Evolutionary conservation across 2,329 filamentous ascomycete species (phyloP).

Genomic region (Didymella keratinophila): DNA sequence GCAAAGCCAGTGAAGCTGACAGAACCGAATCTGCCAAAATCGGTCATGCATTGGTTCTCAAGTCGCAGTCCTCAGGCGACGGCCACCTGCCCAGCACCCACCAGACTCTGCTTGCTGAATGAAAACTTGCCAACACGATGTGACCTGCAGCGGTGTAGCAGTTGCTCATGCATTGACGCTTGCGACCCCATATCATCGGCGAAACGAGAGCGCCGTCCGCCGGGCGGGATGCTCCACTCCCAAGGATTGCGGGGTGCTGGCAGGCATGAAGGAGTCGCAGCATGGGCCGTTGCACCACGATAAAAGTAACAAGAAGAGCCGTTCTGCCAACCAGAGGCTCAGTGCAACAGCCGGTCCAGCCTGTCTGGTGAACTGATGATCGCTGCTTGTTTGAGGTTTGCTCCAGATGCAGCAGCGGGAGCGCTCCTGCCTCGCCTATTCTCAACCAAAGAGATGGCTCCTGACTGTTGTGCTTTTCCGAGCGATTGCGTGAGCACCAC

Average conservation of each 20-base stretch:
- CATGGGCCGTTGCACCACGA: constrained; percentile 27
- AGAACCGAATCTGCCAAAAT: constrained; percentile 12
- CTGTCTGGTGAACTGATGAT: constrained; percentile 23
- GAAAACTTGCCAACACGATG: constrained; percentile 7
- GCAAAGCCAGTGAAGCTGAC: constrained; percentile 20
- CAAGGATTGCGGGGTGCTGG: constrained; percentile 25
- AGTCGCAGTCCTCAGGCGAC: constrained; percentile 21
- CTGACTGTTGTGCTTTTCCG: constrained; percentile 8
- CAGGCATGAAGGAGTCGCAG: constrained; percentile 13
- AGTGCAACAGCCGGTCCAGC: constrained; percentile 12
- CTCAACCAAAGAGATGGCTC: constrained; percentile 8
- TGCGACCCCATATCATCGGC: constrained; percentile 32
- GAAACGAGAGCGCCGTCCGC: constrained; percentile 37
- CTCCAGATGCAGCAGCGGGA: constrained; percentile 22
- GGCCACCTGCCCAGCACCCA: background rate
- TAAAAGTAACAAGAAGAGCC: constrained; percentile 8
- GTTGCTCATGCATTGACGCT: constrained; percentile 19
- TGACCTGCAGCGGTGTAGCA: constrained; percentile 20
- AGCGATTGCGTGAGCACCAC: background rate
- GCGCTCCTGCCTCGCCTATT: constrained; percentile 9
- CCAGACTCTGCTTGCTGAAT: constrained; percentile 2
- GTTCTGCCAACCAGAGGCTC: constrained; percentile 8
- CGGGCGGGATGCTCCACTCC: constrained; percentile 22
- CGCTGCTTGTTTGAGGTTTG: constrained; percentile 26
- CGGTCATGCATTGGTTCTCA: constrained; percentile 15